phyloP scores from a whole-genome alignment of 176 grass and related monocot species.

The Alloteropsis semialata region DNA sequence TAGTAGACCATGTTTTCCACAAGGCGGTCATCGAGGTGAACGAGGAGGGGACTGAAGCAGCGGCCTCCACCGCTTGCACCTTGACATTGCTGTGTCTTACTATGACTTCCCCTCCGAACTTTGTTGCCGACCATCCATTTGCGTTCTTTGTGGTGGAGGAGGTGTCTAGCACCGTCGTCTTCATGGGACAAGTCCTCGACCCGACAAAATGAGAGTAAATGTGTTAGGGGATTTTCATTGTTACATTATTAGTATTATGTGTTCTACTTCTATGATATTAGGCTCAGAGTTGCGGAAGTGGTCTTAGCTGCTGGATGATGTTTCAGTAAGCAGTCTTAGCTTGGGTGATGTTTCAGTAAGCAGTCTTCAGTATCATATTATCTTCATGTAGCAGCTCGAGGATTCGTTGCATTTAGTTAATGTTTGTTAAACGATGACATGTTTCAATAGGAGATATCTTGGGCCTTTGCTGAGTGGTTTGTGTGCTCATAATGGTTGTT shows the following conservation, averaged over 20 bases:
- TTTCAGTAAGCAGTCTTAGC: no score
- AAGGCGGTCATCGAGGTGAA: constrained; percentile 23
- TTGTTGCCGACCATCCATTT: not conserved
- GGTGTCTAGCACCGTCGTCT: not conserved
- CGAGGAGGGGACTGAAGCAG: constrained; percentile 32
- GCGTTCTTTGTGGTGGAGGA: constrained; percentile 1
- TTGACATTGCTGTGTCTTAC: not conserved
- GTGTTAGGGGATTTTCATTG: not conserved
- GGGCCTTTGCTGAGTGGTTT: no score
- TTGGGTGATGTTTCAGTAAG: no score
- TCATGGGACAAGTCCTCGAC: not conserved
- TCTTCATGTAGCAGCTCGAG: no score
- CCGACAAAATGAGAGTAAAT: not conserved
- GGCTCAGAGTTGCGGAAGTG: no score
- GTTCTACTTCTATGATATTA: no score
- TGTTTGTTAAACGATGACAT: no score
- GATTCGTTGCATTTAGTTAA: no score
- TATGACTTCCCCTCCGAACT: not conserved
- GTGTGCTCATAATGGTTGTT: no score
- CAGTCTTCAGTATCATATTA: no score
- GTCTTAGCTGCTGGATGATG: no score
- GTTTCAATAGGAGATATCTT: no score
- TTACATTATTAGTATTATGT: not conserved
- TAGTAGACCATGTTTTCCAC: not conserved
- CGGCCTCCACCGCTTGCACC: not conserved